Evolutionary conservation across 805 yeast genomes (phyloP).

Genomic region (Nakazawaea populi): DNA sequence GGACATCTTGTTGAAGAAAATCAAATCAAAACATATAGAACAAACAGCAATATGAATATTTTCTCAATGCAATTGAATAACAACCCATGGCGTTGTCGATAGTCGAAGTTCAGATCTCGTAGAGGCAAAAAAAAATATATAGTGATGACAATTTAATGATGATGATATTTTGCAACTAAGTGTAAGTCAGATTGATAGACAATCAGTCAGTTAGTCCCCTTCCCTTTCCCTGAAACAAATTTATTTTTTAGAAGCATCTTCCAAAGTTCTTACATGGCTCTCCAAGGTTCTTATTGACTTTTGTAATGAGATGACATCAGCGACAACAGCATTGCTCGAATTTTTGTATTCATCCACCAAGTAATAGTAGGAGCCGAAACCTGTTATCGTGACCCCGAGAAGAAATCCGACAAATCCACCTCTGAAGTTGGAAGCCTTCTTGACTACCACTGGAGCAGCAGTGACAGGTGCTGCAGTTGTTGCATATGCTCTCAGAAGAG

Average conservation of each 20-base stretch:
- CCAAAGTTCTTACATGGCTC: slow-evolving; percentile 60
- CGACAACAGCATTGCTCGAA: slow-evolving; percentile 64
- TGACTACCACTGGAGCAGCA: slow-evolving; percentile 12
- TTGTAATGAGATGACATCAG: slow-evolving; percentile 69
- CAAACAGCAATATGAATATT: too few relatives aligned
- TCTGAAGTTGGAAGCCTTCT: slow-evolving; percentile 22
- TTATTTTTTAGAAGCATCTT: slow-evolving; percentile 29
- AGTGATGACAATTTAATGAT: too few relatives aligned
- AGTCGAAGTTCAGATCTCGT: too few relatives aligned
- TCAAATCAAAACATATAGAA: too few relatives aligned
- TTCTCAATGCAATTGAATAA: too few relatives aligned
- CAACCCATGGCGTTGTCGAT: too few relatives aligned
- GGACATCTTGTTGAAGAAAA: too few relatives aligned
- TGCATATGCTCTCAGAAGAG: not conserved
- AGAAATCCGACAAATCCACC: slow-evolving; percentile 69
- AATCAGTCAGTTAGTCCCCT: too few relatives aligned
- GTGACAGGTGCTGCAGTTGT: not conserved
- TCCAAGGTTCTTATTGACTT: slow-evolving; percentile 63
- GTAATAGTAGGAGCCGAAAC: slow-evolving; percentile 72
- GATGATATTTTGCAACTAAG: too few relatives aligned
- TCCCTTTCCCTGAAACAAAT: too few relatives aligned
- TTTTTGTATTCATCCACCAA: slow-evolving; percentile 71
- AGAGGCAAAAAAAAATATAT: too few relatives aligned
- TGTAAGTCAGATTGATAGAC: too few relatives aligned
- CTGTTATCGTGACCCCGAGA: slow-evolving; percentile 69